Evolutionary conservation across 2,329 filamentous ascomycete species (phyloP), one percentile per base, ranked within the genome.

Genomic region (Simplicillium aogashimaense): DNA sequence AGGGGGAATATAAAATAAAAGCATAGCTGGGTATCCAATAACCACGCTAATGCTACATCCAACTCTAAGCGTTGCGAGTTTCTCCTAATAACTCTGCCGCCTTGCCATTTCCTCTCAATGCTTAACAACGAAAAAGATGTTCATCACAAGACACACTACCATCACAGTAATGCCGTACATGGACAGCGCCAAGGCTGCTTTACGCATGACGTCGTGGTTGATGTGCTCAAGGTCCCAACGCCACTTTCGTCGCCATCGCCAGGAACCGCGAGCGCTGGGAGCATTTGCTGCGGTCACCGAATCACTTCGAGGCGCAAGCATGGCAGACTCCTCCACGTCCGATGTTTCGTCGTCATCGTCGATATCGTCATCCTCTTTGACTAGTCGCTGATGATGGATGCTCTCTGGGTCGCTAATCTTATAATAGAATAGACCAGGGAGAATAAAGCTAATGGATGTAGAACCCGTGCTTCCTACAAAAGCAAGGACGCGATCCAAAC

Each of bases 371-470:
- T 95, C 87, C 53, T 92, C 88, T 59, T 97, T 97, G 46, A 87
- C 69, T 9, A 97, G 68, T 12, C 83, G 78, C 57, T 95, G 90
- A 52, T 95, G 88, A 46, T 90, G 79, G 20, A 81, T 74, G 35
- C 86, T 90, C 41, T 95, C 83, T 0, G 92, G 92, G 17, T 86
- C 80, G 11, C 87, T 94, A 44, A 98, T 97, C 63, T 97, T 97
- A 66, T 97, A 98, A 63, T 97, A 98, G 61, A 98, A 98, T 4
- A 98, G 65, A 0, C 92, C 92, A 0, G 92, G 92, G 1, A 98
- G 72, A 48, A 98, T 97, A 58, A 98, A 98, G 45, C 86, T 94
- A 53, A 98, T 98, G 45, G 86, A 87, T 0, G 92, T 98, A 38
- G 83, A 90, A 39, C 92, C 92, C 0, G 92, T 98, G 51, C 83